Evolutionary conservation across 768 basidiomycete species (phyloP), one percentile per base, ranked within the genome.

Genomic region (Rubroboletus pulcherrimus): DNA sequence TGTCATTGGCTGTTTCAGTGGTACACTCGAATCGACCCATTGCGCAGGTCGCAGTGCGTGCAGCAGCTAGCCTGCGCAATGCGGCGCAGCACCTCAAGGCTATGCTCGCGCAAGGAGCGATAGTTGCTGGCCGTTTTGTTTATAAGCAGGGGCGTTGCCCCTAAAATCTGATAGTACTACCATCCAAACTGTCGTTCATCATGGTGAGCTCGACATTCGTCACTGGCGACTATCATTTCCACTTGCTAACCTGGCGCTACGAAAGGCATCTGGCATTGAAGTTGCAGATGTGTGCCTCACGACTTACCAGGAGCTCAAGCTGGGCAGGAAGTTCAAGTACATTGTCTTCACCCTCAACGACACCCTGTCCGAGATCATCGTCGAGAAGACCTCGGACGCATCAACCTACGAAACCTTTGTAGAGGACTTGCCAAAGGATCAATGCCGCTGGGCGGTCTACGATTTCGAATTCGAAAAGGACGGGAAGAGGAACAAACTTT

Each of bases 361-460:
- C 15, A 72, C 73, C 49, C 72, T 79, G 57, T 86, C 81, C n/a
- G 81, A 90, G 74, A 89, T 98, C 72, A 65, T 91, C 61, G 86
- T 93, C 42, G 77, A 83, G 54, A 91, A 91, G 76, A 78, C 73
- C 17, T 85, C 84, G 21, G 55, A 66, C 5, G 69, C 69, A 5
- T 15, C 53, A 1, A 68, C 77, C 19, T 98, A 91, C 73, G 88
- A 93, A 0, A 78, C 79, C 0, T 98, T 98, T 70, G 41, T 92
- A 48, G 69, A 37, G 1, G 82, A 86, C 63, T 78, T 98, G 54
- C 93, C 95, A 1, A 81, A 86, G 68, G 64, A 64, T 30, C 82
- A 87, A 57, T 91, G 89, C 67, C 78, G 89, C 74, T 99, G 85
- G 83, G 95, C 89, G n/a, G 81, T 98, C 24, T 96, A 93, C 66